These are phyloP conservation scores for Dryas integrifolia DNA, from an alignment of 331 rosid genomes.

Conservation along the genomic window DNA sequence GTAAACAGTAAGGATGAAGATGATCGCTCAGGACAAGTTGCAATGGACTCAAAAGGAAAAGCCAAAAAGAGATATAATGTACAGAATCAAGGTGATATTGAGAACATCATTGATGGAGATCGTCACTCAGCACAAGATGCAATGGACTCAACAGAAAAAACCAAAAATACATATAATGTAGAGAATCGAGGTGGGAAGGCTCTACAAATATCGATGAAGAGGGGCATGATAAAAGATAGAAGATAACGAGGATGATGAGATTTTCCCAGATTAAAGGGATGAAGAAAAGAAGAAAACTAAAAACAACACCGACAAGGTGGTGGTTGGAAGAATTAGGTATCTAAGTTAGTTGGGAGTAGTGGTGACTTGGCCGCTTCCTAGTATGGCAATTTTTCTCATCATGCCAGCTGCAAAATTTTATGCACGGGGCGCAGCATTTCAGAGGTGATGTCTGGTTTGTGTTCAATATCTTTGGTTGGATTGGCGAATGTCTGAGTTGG, in stretches of 20 bases:
- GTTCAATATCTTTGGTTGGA: slow-evolving; percentile 3
- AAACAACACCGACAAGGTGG: neutral
- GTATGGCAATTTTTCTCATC: slow-evolving; percentile 25
- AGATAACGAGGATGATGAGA: slow-evolving; percentile 19
- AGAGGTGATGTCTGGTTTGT: neutral
- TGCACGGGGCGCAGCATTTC: neutral
- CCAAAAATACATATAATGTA: slow-evolving; percentile 10
- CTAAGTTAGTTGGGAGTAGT: neutral
- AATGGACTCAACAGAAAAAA: slow-evolving; percentile 26
- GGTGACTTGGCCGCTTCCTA: slow-evolving; percentile 6
- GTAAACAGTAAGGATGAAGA: slow-evolving; percentile 22
- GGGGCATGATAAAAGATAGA: slow-evolving; percentile 7
- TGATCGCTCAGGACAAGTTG: slow-evolving; percentile 21
- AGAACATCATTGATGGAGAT: slow-evolving; percentile 23
- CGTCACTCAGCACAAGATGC: slow-evolving; percentile 24
- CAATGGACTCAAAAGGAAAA: slow-evolving; percentile 29
- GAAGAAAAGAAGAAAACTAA: neutral
- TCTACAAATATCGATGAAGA: neutral
- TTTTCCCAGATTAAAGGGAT: slow-evolving; percentile 26
- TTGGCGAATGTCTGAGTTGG: slow-evolving; percentile 28
- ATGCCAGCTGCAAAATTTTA: slow-evolving; percentile 21
- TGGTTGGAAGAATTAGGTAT: slow-evolving; percentile 4
- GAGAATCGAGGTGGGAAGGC: slow-evolving; percentile 11
- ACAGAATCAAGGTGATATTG: slow-evolving; percentile 15
- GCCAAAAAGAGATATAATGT: slow-evolving; percentile 12